phyloP scores from a whole-genome alignment of 768 basidiomycete species.

The Mycena belliarum region DNA sequence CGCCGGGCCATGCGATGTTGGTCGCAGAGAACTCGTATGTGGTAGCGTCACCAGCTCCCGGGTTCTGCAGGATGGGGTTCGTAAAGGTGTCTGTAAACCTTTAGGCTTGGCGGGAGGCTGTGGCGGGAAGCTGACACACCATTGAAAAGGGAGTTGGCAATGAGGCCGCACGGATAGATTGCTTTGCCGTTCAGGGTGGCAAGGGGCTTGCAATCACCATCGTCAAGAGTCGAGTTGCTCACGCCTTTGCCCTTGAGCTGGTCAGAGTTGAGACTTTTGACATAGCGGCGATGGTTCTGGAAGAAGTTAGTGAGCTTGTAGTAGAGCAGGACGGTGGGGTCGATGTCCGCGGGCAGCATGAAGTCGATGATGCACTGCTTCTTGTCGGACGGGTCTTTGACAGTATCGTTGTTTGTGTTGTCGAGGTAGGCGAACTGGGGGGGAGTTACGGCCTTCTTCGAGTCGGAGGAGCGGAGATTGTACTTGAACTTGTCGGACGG shows the following conservation, averaged over 20 bases:
- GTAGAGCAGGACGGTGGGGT: slow-evolving; percentile 82
- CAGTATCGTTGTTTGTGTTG: slow-evolving; percentile 45
- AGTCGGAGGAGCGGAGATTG: slow-evolving; percentile 54
- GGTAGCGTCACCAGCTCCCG: slow-evolving; percentile 43
- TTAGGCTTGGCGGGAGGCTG: not conserved
- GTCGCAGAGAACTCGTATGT: slow-evolving; percentile 73
- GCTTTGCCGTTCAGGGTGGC: slow-evolving; percentile 54
- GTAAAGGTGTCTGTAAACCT: slow-evolving; percentile 71
- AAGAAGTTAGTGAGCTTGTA: slow-evolving; percentile 97
- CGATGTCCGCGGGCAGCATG: slow-evolving; percentile 75
- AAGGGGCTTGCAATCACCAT: slow-evolving; percentile 88
- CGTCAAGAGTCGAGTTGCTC: slow-evolving; percentile 47
- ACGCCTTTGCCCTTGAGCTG: slow-evolving; percentile 81
- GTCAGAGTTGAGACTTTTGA: slow-evolving; percentile 82
- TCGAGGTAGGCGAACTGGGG: slow-evolving; percentile 81
- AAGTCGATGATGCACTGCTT: slow-evolving; percentile 81
- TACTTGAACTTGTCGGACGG: slow-evolving; percentile 70
- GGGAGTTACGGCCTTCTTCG: slow-evolving; percentile 50
- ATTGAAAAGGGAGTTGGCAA: slow-evolving; percentile 97
- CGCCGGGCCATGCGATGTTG: slow-evolving; percentile 96
- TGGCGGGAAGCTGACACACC: slow-evolving; percentile 48
- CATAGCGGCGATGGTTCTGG: slow-evolving; percentile 98
- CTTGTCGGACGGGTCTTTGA: slow-evolving; percentile 43
- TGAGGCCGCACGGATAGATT: slow-evolving; percentile 94
- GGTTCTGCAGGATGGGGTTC: slow-evolving; percentile 58